Conservation (phyloP, 2,329 filamentous ascomycete species). For the Talaromyces piceae region DNA sequence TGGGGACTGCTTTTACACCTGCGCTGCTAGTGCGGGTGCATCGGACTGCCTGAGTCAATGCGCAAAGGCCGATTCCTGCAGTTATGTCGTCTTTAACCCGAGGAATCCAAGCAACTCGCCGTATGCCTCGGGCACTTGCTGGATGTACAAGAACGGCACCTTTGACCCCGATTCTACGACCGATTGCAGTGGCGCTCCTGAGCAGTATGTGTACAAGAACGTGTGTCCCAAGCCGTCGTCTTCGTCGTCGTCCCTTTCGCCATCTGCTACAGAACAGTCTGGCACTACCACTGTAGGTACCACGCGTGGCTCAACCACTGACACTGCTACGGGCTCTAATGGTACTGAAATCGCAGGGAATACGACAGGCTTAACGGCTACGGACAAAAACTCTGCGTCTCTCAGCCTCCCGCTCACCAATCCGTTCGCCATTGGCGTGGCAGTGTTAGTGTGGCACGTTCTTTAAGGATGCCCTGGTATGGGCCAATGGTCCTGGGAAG, state of each 20-base stretch:
- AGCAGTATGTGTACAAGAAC: conserved; percentile 26
- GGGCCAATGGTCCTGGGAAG: too few species aligned
- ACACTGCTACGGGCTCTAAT: conserved; percentile 3
- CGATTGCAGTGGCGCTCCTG: conserved; percentile 17
- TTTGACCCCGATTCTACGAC: conserved; percentile 16
- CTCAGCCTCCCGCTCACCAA: conserved; percentile 13
- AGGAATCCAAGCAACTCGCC: conserved; percentile 14
- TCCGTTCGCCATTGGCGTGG: conserved; percentile 15
- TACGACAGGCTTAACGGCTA: conserved; percentile 11
- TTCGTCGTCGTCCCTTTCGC: conserved; percentile 14
- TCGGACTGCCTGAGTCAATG: conserved; percentile 20
- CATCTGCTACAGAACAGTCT: conserved; percentile 8
- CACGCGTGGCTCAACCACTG: conserved; percentile 5
- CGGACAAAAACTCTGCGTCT: conserved; percentile 15
- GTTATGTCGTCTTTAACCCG: conserved; percentile 22
- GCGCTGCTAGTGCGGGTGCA: conserved; percentile 13
- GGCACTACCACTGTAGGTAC: conserved; percentile 11
- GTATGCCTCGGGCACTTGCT: conserved; percentile 21
- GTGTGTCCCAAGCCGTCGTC: conserved; percentile 21
- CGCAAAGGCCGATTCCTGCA: conserved; percentile 20
- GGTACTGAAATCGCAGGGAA: neutral
- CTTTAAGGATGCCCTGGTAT: conserved; percentile 7
- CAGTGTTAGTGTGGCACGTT: conserved; percentile 15
- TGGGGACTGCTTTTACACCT: conserved; percentile 15
- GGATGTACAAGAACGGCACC: conserved; percentile 24